Base-by-base conservation (phyloP, 495 filamentous ascomycete species). In the Talaromyces thailandensis region DNA sequence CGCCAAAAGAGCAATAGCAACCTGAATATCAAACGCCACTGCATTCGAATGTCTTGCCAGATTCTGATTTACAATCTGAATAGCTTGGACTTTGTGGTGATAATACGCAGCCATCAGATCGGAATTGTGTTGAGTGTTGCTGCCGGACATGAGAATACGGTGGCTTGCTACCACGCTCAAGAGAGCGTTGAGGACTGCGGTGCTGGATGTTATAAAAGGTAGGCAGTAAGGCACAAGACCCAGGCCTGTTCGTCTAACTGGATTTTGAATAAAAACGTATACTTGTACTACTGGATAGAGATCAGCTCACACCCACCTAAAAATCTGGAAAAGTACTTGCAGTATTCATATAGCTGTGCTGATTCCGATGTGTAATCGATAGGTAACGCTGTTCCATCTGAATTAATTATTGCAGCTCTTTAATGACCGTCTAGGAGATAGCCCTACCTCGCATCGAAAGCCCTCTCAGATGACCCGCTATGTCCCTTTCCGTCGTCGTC, bases 81-180 rank as follows among this genome's bases (percentile, higher is more conserved):
- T 60, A 1, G 57, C 9, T 11, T 45, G 35, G 18, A 60, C n/a
- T 60, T 60, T 60, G 25, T 60, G 57, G 25, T 45, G 57, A 21
- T 60, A 60, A 11, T 60, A 45, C n/a, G 25, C 57, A 1, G 57
- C 14, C 28, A 9, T 18, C 2, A 56, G 53, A 31, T 56, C n/a
- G 12, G 53, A 21, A 14, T 26, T 56, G 25, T 32, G 48, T 52
- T 21, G 18, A 6, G 25, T 18, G 50, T 24, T 26, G 7, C 21
- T 25, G 50, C 50, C 50, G 3, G 5, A 8, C 2, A 56, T 56
- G 26, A 56, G 53, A 6, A 52, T 26, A 14, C 50, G 5, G 14
- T 52, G 50, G 21, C 1, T 29, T 14, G 53, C 53, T 18, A 56
- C 53, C 12, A 56, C 4, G 23, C 53, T 56, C 53, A 56, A 12